Evolutionary conservation across 2,329 filamentous ascomycete species (phyloP).

Genomic region (Apiospora aurea): DNA sequence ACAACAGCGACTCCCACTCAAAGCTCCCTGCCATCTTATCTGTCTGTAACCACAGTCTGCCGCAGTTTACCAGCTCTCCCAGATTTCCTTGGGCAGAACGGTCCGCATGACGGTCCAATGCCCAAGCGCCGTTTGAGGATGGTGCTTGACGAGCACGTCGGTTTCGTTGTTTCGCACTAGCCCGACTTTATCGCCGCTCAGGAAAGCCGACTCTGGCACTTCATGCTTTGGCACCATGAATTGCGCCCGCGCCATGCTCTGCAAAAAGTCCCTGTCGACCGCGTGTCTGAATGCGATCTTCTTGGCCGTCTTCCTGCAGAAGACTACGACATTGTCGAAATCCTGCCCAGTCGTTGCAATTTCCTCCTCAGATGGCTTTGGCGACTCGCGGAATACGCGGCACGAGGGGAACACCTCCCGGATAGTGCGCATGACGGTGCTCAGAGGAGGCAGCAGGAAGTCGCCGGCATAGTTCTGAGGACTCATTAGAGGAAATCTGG

Average conservation of each 20-base stretch:
- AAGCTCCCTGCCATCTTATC: background rate
- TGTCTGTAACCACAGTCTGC: constrained; percentile 54
- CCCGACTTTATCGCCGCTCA: constrained; percentile 52
- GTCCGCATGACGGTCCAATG: constrained; percentile 94
- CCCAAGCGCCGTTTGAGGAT: constrained; percentile 77
- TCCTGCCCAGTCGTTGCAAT: constrained; percentile 63
- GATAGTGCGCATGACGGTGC: constrained; percentile 84
- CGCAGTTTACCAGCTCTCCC: constrained; percentile 81
- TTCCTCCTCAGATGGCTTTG: constrained; percentile 55
- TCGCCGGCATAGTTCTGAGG: constrained; percentile 92
- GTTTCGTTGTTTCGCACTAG: constrained; percentile 71
- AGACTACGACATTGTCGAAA: constrained; percentile 96
- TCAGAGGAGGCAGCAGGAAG: constrained; percentile 76
- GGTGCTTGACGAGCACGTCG: constrained; percentile 71
- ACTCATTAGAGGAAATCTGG: background rate
- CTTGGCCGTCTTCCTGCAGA: constrained; percentile 74
- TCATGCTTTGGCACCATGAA: constrained; percentile 79
- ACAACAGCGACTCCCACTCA: background rate
- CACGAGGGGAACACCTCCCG: constrained; percentile 84
- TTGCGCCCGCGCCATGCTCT: constrained; percentile 71
- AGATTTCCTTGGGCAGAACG: constrained; percentile 78
- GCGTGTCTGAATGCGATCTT: constrained; percentile 72
- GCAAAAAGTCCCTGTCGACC: constrained; percentile 70
- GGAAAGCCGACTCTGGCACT: constrained; percentile 61
- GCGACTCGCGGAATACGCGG: constrained; percentile 85